These are phyloP conservation scores for Coelastrella sp. DNA, from an alignment of 139 green algal genomes.

Conservation along the genomic window DNA sequence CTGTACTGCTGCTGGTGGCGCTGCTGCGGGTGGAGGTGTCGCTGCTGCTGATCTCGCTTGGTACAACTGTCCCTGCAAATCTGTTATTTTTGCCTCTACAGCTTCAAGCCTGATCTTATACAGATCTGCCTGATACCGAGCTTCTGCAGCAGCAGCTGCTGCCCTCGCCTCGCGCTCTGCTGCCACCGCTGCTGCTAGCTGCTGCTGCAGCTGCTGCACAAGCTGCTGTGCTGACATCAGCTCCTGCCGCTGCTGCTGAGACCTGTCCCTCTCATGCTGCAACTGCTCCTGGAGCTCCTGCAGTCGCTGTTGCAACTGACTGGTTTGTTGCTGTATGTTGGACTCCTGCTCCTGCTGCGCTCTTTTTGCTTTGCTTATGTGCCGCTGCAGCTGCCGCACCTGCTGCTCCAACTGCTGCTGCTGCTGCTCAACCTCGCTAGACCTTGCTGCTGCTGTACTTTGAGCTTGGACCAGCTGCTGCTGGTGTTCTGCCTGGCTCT, in stretches of 20 bases:
- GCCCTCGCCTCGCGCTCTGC: neutral
- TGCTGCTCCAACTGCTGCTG: neutral
- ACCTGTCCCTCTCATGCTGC: neutral
- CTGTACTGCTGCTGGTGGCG: neutral
- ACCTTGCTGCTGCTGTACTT: neutral
- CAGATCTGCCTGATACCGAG: neutral
- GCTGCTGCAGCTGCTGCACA: slow-evolving; percentile 9
- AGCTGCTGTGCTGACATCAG: neutral
- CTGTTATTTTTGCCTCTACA: neutral
- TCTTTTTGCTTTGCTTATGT: neutral
- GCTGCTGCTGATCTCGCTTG: neutral
- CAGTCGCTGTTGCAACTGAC: neutral
- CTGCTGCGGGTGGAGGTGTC: neutral
- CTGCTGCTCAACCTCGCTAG: neutral
- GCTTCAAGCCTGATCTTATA: neutral
- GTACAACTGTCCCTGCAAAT: neutral
- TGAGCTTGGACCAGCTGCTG: neutral
- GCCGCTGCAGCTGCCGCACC: neutral
- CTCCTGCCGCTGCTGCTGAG: slow-evolving; percentile 1
- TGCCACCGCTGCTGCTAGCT: neutral
- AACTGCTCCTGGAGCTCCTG: neutral
- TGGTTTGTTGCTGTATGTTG: neutral
- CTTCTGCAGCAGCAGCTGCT: neutral
- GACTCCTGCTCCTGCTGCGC: neutral
- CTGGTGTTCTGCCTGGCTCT: neutral